These are phyloP conservation scores for Candida sanyiensis DNA, from an alignment of 805 yeast genomes.

Conservation along the genomic window DNA sequence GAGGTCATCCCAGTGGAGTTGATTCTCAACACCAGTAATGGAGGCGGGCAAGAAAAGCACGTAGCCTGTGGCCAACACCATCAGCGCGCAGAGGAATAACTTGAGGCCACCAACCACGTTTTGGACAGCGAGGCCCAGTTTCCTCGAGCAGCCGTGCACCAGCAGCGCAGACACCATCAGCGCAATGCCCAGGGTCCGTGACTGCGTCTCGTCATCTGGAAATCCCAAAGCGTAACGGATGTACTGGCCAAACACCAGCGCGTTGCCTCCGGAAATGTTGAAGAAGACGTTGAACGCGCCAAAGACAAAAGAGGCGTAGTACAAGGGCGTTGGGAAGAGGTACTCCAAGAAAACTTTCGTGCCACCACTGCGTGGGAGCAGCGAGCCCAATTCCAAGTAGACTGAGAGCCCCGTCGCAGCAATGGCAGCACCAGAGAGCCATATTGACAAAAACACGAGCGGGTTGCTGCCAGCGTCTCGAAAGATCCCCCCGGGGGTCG, in stretches of 20 bases:
- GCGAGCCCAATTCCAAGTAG: slow-evolving; percentile 60
- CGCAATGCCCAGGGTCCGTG: slow-evolving; percentile 36
- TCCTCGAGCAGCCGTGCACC: slow-evolving; percentile 53
- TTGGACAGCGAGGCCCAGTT: slow-evolving; percentile 51
- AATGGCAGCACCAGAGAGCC: slow-evolving; percentile 54
- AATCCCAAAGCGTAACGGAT: slow-evolving; percentile 38
- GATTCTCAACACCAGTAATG: slow-evolving; percentile 41
- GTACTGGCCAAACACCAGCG: slow-evolving; percentile 56
- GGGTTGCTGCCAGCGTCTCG: slow-evolving; percentile 64
- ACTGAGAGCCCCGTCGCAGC: slow-evolving; percentile 61
- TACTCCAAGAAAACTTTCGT: slow-evolving; percentile 63
- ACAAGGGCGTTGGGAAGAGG: slow-evolving; percentile 51
- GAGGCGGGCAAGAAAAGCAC: slow-evolving; percentile 42
- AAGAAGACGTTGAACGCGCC: slow-evolving; percentile 37
- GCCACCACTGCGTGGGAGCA: slow-evolving; percentile 69
- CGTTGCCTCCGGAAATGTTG: slow-evolving; percentile 49
- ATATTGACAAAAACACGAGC: slow-evolving; percentile 48
- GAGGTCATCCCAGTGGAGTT: slow-evolving; percentile 31
- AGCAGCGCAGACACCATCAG: slow-evolving; percentile 32
- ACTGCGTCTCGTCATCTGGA: slow-evolving; percentile 30
- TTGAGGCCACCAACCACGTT: slow-evolving; percentile 58
- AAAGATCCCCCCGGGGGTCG: slow-evolving; percentile 40
- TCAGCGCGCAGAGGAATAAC: slow-evolving; percentile 42
- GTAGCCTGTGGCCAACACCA: slow-evolving; percentile 51
- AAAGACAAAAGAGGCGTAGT: slow-evolving; percentile 46